phyloP scores from a whole-genome alignment of 2,329 filamentous ascomycete species.

The Xylariales sp. region DNA sequence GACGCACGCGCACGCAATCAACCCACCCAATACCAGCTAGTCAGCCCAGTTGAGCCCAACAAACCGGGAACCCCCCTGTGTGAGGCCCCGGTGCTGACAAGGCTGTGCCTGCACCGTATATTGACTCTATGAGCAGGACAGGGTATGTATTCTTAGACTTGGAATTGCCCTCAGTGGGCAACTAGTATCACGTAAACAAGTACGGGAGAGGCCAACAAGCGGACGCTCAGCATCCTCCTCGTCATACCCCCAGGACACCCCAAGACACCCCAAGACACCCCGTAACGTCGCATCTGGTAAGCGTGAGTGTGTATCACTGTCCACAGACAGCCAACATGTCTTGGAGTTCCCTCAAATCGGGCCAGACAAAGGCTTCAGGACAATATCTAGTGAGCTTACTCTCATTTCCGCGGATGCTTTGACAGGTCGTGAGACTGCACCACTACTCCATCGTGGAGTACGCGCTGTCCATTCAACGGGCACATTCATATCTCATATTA shows the following conservation, averaged over 20 bases:
- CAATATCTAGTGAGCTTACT: not conserved
- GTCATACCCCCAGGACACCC: conserved; percentile 18
- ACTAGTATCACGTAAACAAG: conserved; percentile 12
- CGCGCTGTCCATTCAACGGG: conserved; percentile 4
- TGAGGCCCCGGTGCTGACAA: conserved; percentile 25
- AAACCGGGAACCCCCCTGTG: conserved; percentile 29
- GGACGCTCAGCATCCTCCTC: not conserved
- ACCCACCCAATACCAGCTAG: conserved; percentile 9
- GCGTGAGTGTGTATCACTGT: conserved; percentile 11
- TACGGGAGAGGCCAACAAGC: not conserved
- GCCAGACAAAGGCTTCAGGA: not conserved
- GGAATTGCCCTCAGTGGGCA: conserved; percentile 18
- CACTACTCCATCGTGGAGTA: not conserved
- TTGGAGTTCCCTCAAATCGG: not conserved
- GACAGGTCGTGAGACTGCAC: conserved; percentile 15
- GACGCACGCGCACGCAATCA: conserved; percentile 17
- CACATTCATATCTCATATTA: not conserved
- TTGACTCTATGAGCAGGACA: conserved; percentile 4
- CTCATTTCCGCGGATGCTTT: conserved; percentile 4
- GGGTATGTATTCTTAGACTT: conserved; percentile 32
- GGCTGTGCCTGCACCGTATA: conserved; percentile 9
- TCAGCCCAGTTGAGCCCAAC: conserved; percentile 28
- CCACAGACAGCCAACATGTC: conserved; percentile 1
- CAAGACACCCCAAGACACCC: not conserved
- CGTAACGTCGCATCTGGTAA: conserved; percentile 8